Evolutionary conservation across 371 early-diverging fungal species (phyloP).

Genomic region (Mucor mucedo): DNA sequence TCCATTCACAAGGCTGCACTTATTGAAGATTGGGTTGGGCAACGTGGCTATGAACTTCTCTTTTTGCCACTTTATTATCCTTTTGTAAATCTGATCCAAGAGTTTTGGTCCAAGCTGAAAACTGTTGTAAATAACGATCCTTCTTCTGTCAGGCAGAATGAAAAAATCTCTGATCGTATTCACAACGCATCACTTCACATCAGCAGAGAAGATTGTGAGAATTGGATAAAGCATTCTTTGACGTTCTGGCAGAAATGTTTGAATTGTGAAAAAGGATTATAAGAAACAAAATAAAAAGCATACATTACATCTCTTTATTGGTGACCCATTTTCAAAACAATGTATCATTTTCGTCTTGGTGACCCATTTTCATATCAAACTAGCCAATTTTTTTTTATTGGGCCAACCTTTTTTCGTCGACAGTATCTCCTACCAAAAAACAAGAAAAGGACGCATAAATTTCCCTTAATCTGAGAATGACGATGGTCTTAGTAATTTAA

Average conservation of each 20-base stretch:
- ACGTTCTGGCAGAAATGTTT: conserved; percentile 24
- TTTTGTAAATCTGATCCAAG: too few species aligned
- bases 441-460: too few species aligned
- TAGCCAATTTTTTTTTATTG: too few species aligned
- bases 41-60: background rate
- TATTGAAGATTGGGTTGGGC: conserved; percentile 2
- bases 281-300: conserved; percentile 1
- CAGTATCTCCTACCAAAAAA: too few species aligned
- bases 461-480: too few species aligned
- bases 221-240: conserved; percentile 23
- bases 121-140: conserved; percentile 26
- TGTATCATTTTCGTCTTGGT: background rate
- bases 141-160: background rate
- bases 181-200: conserved; percentile 18
- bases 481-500: too few species aligned
- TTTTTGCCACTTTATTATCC: too few species aligned
- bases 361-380: background rate
- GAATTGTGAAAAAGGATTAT: conserved; percentile 3
- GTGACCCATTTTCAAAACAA: conserved; percentile 1
- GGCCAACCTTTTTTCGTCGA: too few species aligned
- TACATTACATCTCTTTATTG: background rate
- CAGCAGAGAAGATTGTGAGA: conserved; percentile 21
- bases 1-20: conserved; percentile 17
- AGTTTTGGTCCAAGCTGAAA: too few species aligned
- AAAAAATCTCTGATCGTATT: conserved; percentile 16